These are phyloP conservation scores for Rhododendron vialii DNA, from an alignment of 148 eudicot genomes.

Conservation along the genomic window DNA sequence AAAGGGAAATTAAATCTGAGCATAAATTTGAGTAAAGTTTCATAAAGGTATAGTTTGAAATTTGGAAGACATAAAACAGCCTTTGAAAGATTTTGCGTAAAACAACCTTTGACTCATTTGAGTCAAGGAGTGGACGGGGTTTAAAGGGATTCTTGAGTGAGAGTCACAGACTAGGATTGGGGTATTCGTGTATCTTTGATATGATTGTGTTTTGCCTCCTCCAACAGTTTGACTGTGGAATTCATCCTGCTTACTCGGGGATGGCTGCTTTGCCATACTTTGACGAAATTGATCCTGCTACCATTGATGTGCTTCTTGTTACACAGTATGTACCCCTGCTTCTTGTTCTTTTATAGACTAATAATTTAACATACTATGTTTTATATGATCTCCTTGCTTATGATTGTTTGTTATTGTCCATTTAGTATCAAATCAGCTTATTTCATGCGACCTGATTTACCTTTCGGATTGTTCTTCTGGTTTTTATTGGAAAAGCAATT, in stretches of 20 bases:
- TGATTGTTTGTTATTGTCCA: background rate
- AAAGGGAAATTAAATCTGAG: background rate
- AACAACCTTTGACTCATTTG: background rate
- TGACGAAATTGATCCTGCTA: conserved; percentile 90
- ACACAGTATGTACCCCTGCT: conserved; percentile 58
- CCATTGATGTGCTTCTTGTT: conserved; percentile 81
- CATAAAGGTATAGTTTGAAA: background rate
- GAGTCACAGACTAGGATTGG: background rate
- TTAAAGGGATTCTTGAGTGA: background rate
- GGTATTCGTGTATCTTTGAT: background rate
- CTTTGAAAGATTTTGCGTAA: background rate
- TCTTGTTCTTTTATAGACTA: background rate
- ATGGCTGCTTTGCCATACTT: conserved; percentile 97
- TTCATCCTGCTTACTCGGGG: conserved; percentile 92
- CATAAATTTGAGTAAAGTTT: background rate
- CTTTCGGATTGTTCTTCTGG: background rate
- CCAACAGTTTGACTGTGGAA: conserved; percentile 87
- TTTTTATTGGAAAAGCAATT: background rate
- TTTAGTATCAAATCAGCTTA: background rate
- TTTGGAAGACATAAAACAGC: background rate
- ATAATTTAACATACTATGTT: background rate
- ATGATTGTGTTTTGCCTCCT: background rate
- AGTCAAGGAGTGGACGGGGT: background rate
- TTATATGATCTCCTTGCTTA: background rate
- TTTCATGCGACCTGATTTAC: background rate